Conservation (phyloP, 352 stramenopile species). For the Phytophthora crassamura region DNA sequence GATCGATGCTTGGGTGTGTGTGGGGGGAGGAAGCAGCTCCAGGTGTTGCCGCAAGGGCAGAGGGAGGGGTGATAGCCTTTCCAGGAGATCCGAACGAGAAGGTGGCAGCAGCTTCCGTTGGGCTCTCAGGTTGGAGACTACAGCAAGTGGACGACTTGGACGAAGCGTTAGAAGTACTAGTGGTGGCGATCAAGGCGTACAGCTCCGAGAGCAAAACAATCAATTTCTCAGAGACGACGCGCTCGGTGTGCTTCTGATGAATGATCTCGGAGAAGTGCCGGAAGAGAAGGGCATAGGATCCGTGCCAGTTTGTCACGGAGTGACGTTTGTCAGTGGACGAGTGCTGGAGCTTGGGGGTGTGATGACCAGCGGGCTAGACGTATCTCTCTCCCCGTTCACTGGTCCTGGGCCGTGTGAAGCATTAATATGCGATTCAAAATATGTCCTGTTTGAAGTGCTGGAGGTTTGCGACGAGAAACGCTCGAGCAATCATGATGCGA, state of each 20-base stretch:
- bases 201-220: constrained; percentile 37
- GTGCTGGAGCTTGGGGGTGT: constrained; percentile 52
- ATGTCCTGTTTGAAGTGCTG: too few species aligned
- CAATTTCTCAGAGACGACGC: constrained; percentile 54
- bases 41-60: constrained; percentile 11
- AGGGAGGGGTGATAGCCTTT: constrained; percentile 20
- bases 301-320: constrained; percentile 56
- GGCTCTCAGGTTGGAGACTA: constrained; percentile 39
- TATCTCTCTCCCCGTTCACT: constrained; percentile 57
- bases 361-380: constrained; percentile 56
- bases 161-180: constrained; percentile 64
- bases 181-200: constrained; percentile 77
- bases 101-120: constrained; percentile 23
- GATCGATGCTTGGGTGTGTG: constrained; percentile 37
- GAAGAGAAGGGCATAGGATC: constrained; percentile 1
- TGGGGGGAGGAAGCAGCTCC: not conserved
- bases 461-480: too few species aligned
- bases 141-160: not conserved
- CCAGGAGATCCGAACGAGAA: constrained; percentile 3
- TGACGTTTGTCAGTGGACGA: constrained; percentile 73
- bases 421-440: too few species aligned
- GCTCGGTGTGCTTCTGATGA: constrained; percentile 71
- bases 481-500: too few species aligned
- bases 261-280: constrained; percentile 61
- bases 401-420: too few species aligned